These are phyloP conservation scores for Sextonia rubra DNA, from an alignment of 164 flowering plant species.

Conservation along the genomic window DNA sequence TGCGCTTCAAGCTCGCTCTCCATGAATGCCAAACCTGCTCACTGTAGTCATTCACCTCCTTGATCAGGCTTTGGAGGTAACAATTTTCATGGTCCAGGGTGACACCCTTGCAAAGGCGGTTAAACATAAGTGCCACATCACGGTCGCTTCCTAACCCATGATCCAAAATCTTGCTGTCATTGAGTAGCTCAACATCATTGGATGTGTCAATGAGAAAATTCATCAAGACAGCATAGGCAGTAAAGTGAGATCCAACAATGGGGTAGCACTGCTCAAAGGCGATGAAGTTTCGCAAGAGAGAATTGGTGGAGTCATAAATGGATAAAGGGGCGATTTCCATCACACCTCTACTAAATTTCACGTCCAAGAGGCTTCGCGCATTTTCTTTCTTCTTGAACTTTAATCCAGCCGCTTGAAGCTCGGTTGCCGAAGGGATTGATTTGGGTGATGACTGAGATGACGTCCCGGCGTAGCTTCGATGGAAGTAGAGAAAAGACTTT, in stretches of 20 bases:
- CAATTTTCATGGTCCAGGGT: neutral
- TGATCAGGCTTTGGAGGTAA: neutral
- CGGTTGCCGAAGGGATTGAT: neutral
- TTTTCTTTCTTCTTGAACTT: neutral
- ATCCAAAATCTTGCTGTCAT: neutral
- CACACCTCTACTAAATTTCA: neutral
- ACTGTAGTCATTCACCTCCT: neutral
- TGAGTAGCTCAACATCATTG: neutral
- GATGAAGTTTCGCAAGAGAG: conserved; percentile 1
- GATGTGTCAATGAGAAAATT: neutral
- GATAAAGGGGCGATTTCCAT: neutral
- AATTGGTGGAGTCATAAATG: neutral
- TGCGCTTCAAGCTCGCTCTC: conserved; percentile 1
- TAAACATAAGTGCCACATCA: neutral
- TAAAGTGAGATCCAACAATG: neutral
- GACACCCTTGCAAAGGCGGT: neutral
- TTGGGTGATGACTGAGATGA: neutral
- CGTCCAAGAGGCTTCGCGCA: neutral
- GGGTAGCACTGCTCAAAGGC: conserved; percentile 3
- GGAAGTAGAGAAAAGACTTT: neutral
- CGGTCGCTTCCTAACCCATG: neutral
- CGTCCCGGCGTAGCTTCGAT: neutral
- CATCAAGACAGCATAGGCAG: conserved; percentile 5
- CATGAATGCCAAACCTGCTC: neutral
- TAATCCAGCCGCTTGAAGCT: neutral